phyloP scores from a whole-genome alignment of 768 basidiomycete genomes.

The Asterophora lycoperdoides region DNA sequence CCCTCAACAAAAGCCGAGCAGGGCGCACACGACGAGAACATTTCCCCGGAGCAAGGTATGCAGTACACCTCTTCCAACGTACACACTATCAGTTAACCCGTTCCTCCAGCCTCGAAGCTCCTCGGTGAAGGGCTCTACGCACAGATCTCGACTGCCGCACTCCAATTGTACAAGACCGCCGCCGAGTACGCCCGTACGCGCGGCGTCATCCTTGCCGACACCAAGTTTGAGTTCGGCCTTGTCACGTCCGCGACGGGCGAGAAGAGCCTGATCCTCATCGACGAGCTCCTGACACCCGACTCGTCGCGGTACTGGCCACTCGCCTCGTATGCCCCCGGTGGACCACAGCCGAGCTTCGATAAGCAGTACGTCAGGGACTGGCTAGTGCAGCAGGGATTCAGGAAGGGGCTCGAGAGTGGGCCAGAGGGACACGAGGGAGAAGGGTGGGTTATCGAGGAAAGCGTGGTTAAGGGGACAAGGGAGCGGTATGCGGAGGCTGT shows the following conservation, averaged over 20 bases:
- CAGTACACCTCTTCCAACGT: not conserved
- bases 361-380: conserved; percentile 96
- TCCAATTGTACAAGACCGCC: conserved; percentile 70
- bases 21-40: conserved; percentile 95
- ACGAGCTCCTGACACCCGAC: conserved; percentile 96
- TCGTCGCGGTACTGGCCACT: conserved; percentile 97
- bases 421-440: conserved; percentile 58
- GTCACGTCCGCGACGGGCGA: conserved; percentile 32
- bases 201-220: conserved; percentile 94
- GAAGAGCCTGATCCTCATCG: conserved; percentile 75
- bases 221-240: conserved; percentile 98
- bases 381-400: conserved; percentile 70
- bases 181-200: conserved; percentile 66
- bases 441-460: conserved; percentile 76
- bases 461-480: conserved; percentile 73
- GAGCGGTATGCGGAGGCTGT: conserved; percentile 78
- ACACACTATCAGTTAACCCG: conserved; percentile 3
- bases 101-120: conserved; percentile 51
- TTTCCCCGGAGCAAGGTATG: conserved; percentile 74
- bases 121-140: conserved; percentile 64
- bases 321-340: conserved; percentile 65
- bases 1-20: conserved; percentile 96
- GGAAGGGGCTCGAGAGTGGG: conserved; percentile 75
- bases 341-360: conserved; percentile 86
- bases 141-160: conserved; percentile 52